Conservation (phyloP, 345 rosid genomes). For the Fremontodendron californicum region DNA sequence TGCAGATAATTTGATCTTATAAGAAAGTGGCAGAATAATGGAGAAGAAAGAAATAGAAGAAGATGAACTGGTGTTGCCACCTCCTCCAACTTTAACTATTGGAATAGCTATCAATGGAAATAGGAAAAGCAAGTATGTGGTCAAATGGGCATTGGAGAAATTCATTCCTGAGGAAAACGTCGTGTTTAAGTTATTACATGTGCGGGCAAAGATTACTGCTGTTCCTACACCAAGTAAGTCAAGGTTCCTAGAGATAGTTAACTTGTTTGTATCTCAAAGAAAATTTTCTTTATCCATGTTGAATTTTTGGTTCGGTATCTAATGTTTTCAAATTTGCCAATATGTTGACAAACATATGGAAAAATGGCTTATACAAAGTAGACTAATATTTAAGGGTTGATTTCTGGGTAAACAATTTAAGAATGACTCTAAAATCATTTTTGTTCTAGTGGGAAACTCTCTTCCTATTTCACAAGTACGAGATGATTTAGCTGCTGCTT, state of each 20-base stretch:
- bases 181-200: constrained; percentile 61
- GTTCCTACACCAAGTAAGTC: constrained; percentile 89
- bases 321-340: too few species aligned
- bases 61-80: constrained; percentile 27
- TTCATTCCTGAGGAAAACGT: constrained; percentile 49
- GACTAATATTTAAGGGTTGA: too few species aligned
- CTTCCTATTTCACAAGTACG: constrained; percentile 70
- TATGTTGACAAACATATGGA: too few species aligned
- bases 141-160: constrained; percentile 51
- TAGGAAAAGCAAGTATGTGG: constrained; percentile 49
- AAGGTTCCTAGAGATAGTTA: neutral
- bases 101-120: constrained; percentile 74
- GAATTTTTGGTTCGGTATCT: too few species aligned
- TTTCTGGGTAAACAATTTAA: too few species aligned
- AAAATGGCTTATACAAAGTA: too few species aligned
- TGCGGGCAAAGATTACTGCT: constrained; percentile 49
- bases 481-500: constrained; percentile 71
- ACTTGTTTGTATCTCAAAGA: neutral
- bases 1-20: neutral
- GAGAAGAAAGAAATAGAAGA: constrained; percentile 33
- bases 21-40: constrained; percentile 25
- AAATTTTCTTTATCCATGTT: too few species aligned
- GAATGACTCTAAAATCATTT: constrained; percentile 13
- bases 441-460: constrained; percentile 59
- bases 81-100: constrained; percentile 36